Base-by-base conservation (phyloP, 345 rosid genomes). In the Murraya paniculata region DNA sequence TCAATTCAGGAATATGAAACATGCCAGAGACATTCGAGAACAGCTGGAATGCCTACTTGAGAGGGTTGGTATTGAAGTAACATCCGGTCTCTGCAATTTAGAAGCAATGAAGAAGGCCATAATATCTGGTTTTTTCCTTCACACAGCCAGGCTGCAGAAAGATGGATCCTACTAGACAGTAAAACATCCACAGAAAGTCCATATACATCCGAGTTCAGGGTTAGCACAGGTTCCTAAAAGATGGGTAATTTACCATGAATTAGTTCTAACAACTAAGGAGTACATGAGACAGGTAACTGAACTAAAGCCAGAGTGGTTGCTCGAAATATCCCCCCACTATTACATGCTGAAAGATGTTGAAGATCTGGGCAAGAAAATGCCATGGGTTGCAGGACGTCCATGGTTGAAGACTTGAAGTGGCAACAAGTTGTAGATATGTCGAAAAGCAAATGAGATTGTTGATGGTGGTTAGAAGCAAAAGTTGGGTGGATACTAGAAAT, bases 271-370 rank as follows among this genome's bases (percentile, higher is more conserved):
- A 39, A 90, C 94, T 45, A 96, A 96, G 82, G 98, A 94, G 78
- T 94, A 91, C 69, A 91, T 94, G 98, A 84, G 98, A 79, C 95
- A 94, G 98, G 97, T 93, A 45, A 91, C 98, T 11, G 98, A 97
- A 79, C 90, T 94, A 78, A 97, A 93, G 83, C 99, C 98, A 13
- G 99, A 97, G 53, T 94, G 99, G 98, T 86, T 94, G 85, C 91
- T 94, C 58, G 99, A 97, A 86, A 90, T 94, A 82, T 98, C 97
- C 19, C 98, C 98, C 2, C 98, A 93, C 76, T 94, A 83, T 82
- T 97, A 94, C 89, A 97, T 93, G 87, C 77, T 79, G 82, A 94
- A 97, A 89, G 99, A 97, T 77, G 98, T 97, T 36, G 98, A 97
- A 82, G 99, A 97, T 82, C 39, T 56, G 59, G 2, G n/a, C 59